phyloP scores from a whole-genome alignment of 768 basidiomycete species.

The Naematelia encephala region DNA sequence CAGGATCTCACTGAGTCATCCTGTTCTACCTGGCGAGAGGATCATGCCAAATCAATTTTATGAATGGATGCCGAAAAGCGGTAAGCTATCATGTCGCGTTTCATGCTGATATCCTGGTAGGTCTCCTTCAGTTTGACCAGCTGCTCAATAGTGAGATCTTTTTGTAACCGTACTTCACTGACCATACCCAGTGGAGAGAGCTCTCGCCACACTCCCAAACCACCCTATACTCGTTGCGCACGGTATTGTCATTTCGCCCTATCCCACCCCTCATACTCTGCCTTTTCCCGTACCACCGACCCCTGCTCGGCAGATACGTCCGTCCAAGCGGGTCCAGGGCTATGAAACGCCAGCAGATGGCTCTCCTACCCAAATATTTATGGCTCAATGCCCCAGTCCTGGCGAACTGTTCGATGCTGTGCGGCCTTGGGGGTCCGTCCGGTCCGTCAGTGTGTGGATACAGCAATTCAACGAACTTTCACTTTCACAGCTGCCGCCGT shows the following conservation, averaged over 20 bases:
- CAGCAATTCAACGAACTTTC: not conserved
- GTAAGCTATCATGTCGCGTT: conserved; percentile 14
- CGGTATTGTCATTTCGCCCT: conserved; percentile 28
- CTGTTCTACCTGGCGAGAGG: conserved; percentile 15
- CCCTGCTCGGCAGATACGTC: conserved; percentile 27
- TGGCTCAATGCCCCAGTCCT: conserved; percentile 23
- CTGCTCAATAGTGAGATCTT: conserved; percentile 22
- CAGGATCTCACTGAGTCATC: conserved; percentile 20
- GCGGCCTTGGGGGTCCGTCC: conserved; percentile 34
- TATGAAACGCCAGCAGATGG: conserved; percentile 2
- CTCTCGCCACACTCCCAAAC: conserved; percentile 25
- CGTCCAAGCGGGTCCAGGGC: conserved; percentile 7
- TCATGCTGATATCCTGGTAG: not conserved
- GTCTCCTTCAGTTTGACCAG: conserved; percentile 14
- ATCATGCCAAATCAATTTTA: conserved; percentile 33
- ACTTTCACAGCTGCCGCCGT: not conserved
- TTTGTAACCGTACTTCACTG: not conserved
- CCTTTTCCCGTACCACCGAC: conserved; percentile 21
- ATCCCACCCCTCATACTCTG: conserved; percentile 20
- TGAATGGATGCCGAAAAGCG: conserved; percentile 36
- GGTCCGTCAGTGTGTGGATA: conserved; percentile 24
- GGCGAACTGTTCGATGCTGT: conserved; percentile 32
- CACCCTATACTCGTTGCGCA: conserved; percentile 19
- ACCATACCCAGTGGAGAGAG: conserved; percentile 27
- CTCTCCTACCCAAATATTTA: conserved; percentile 7